Percentiles rank a stretch among this genome's conserved stretches.
Conservation (phyloP, 352 stramenopile genomes). For the Phytopythium montanum region DNA sequence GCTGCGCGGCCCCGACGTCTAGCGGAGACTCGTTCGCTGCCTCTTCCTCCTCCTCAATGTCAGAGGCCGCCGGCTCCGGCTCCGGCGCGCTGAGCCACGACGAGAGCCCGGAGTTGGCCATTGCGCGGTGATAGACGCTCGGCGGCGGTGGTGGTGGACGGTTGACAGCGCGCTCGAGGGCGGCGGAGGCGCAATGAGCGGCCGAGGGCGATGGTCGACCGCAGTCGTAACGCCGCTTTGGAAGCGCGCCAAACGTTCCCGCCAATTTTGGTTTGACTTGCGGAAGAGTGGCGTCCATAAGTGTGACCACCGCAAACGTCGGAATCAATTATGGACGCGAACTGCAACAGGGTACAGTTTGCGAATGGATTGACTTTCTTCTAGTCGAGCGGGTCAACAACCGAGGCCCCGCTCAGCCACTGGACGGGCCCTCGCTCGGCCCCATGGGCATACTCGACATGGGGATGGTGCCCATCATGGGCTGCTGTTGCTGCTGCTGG, state of each 20-base stretch:
- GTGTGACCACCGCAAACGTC: too few relatives aligned
- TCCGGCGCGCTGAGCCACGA: slow-evolving; percentile 33
- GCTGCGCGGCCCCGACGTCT: slow-evolving; percentile 34
- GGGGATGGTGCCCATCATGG: slow-evolving; percentile 19
- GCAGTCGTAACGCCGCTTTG: not conserved
- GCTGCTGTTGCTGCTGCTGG: slow-evolving; percentile 14
- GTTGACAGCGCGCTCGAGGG: not conserved
- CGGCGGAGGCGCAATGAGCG: not conserved
- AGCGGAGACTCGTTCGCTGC: slow-evolving; percentile 27
- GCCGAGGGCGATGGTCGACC: not conserved
- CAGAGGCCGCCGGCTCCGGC: not conserved
- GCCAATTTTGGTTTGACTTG: not conserved
- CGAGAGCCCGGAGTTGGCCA: slow-evolving; percentile 30
- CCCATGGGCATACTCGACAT: slow-evolving; percentile 12
- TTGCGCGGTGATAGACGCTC: slow-evolving; percentile 7
- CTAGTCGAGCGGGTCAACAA: not conserved
- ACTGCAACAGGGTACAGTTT: not conserved
- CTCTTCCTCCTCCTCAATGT: not conserved
- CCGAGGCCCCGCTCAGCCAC: too few relatives aligned
- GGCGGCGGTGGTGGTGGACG: not conserved
- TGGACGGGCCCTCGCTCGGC: not conserved
- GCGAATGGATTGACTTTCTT: not conserved
- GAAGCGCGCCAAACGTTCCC: not conserved
- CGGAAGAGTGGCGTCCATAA: too few relatives aligned
- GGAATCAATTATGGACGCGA: too few relatives aligned